A percentile compares a stretch with the other conserved stretches of the same genome.
Evolutionary conservation across 176 grass and related monocot genomes (phyloP).

Genomic region (Bothriochloa decipiens): DNA sequence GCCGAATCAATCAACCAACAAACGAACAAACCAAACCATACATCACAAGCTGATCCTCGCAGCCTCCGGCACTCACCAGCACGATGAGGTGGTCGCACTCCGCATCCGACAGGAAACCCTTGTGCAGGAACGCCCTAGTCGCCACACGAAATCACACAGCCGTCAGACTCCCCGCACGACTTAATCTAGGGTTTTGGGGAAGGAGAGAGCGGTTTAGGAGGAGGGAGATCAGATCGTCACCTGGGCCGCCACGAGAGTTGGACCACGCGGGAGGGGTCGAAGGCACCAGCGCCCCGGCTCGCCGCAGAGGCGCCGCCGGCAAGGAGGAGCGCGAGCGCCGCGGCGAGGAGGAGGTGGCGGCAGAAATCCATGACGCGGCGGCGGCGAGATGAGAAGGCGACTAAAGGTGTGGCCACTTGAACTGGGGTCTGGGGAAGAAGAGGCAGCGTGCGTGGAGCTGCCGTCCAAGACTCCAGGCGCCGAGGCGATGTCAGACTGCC

Average conservation of each 20-base stretch:
- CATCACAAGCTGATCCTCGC: not conserved
- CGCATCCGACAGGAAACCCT: conserved; percentile 73
- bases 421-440: conserved; percentile 20
- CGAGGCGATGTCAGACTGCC: not conserved
- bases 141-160: not conserved
- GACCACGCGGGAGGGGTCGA: conserved; percentile 68
- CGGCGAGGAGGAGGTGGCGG: conserved; percentile 27
- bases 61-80: conserved; percentile 52
- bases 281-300: not conserved
- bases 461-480: not conserved
- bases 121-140: conserved; percentile 75
- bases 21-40: not conserved
- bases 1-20: conserved; percentile 16
- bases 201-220: no score
- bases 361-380: conserved; percentile 42
- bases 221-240: conserved; percentile 46
- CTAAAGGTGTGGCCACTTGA: not conserved
- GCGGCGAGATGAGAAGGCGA: conserved; percentile 28
- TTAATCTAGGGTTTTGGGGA: not conserved
- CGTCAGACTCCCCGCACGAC: conserved; percentile 13
- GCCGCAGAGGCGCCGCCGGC: conserved; percentile 6
- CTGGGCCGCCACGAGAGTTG: conserved; percentile 89
- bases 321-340: conserved; percentile 37
- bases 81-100: conserved; percentile 80
- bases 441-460: not conserved